Conservation (phyloP, 768 basidiomycete genomes). For the Leucocoprinus birnbaumii region DNA sequence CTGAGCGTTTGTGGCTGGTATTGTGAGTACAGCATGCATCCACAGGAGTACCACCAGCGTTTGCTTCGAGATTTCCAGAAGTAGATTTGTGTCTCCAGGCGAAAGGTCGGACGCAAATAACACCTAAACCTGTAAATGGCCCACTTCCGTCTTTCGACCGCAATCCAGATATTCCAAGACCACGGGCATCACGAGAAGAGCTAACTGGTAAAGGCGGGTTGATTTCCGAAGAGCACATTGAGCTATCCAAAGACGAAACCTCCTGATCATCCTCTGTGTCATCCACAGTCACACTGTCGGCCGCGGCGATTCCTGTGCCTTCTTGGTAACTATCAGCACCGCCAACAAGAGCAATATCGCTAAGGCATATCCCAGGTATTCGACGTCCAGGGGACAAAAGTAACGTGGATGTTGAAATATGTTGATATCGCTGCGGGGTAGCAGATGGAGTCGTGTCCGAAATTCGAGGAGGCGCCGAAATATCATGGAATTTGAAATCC, state of each 20-base stretch:
- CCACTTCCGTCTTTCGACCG: conserved; percentile 13
- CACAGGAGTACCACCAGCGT: not conserved
- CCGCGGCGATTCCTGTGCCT: not conserved
- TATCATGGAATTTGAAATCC: not conserved
- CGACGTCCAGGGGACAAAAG: not conserved
- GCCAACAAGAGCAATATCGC: not conserved
- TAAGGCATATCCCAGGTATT: not conserved
- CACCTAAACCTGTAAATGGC: conserved; percentile 16
- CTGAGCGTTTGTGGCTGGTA: not conserved
- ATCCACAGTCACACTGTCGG: not conserved
- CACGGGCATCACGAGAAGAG: not conserved
- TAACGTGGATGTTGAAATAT: not conserved
- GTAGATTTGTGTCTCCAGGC: not conserved
- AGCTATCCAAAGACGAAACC: not conserved
- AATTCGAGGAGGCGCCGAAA: not conserved
- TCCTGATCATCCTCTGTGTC: not conserved
- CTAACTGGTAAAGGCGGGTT: not conserved
- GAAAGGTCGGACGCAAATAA: conserved; percentile 10
- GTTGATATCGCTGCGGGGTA: not conserved
- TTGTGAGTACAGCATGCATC: not conserved
- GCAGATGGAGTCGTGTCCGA: not conserved
- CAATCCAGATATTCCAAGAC: conserved; percentile 17
- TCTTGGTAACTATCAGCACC: too few relatives aligned
- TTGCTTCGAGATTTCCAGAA: not conserved
- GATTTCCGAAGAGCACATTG: not conserved